Evolutionary conservation across 1,284 basidiomycete genomes (phyloP), one percentile per base, ranked within the genome.

Genomic region (Moesziomyces sp.): DNA sequence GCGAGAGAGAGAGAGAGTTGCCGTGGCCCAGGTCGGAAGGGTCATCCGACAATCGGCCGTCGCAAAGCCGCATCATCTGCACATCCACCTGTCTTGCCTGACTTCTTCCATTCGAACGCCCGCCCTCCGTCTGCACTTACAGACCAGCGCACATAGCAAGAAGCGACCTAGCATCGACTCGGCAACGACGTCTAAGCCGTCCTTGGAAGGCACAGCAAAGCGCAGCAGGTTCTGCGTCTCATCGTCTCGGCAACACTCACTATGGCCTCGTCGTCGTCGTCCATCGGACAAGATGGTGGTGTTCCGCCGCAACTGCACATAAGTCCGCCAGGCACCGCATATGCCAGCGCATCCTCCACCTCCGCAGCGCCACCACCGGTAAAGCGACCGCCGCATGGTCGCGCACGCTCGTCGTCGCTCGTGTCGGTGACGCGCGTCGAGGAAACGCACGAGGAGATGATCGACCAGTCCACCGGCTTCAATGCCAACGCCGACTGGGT

Each of bases 401-500:
- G 72, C 21, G 59, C 66, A 10, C 58, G 72, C 11, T 75, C 72
- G 5, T 70, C 75, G 23, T 83, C 80, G 2, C 77, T 86, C 47
- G 81, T 86, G 5, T 79, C 77, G n/a, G 85, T 86, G 14, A 81
- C 85, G 45, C 82, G 85, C 47, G 82, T 86, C 28, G 78, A 84
- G 48, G 80, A 85, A 63, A 85, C 84, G 42, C 85, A 84, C 64
- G 86, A 86, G 62, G 85, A 86, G 64, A 61, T 83, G 65, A 77
- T 86, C 43, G 86, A 86, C 62, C 82, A 85, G 67, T 79, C 72
- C 19, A 84, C 85, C 7, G 78, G 84, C 9, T 84, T 80, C 52
- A 97, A 98, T 84, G 89, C 93, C 78, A 99, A 99, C 85, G 94
- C 94, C 10, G 91, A 94, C 81, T 99, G 96, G 96, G 97, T 99